phyloP scores from a whole-genome alignment of 352 stramenopile genomes.

The Globisporangium acanthophoron region DNA sequence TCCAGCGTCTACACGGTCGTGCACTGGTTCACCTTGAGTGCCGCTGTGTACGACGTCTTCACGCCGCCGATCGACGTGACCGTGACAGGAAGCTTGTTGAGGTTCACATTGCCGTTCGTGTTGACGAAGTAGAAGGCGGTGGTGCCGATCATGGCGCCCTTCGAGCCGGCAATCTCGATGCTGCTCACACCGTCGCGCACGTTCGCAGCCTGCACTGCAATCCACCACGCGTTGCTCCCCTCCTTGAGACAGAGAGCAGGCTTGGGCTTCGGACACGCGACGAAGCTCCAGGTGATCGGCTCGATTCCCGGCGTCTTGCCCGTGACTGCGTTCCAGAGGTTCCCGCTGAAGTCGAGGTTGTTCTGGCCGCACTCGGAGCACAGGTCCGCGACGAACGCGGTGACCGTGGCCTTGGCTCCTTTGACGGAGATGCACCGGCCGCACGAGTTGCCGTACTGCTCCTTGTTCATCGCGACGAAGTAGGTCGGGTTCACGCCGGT shows the following conservation, averaged over 20 bases:
- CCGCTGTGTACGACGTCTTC: slow-evolving; percentile 8
- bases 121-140: slow-evolving; percentile 15
- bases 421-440: slow-evolving; percentile 12
- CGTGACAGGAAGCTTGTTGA: slow-evolving; percentile 8
- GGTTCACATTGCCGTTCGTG: neutral
- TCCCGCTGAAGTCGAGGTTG: slow-evolving; percentile 14
- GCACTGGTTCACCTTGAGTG: slow-evolving; percentile 14
- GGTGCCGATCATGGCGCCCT: slow-evolving; percentile 10
- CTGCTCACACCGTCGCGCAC: slow-evolving; percentile 9
- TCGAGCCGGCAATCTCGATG: slow-evolving; percentile 5
- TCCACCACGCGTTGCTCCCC: slow-evolving; percentile 10
- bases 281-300: slow-evolving; percentile 8
- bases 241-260: slow-evolving; percentile 11
- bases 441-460: slow-evolving; percentile 11
- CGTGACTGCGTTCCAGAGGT: slow-evolving; percentile 9
- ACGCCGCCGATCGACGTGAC: slow-evolving; percentile 6
- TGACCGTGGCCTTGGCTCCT: slow-evolving; percentile 10
- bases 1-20: slow-evolving; percentile 1
- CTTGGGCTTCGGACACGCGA: slow-evolving; percentile 8
- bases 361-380: slow-evolving; percentile 14
- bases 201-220: slow-evolving; percentile 12
- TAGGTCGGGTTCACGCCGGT: slow-evolving; percentile 1
- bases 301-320: slow-evolving; percentile 12
- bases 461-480: slow-evolving; percentile 14
- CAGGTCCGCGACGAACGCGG: slow-evolving; percentile 9